Conservation (phyloP, 306 rosid species). For the Dalbergia cultrata region DNA sequence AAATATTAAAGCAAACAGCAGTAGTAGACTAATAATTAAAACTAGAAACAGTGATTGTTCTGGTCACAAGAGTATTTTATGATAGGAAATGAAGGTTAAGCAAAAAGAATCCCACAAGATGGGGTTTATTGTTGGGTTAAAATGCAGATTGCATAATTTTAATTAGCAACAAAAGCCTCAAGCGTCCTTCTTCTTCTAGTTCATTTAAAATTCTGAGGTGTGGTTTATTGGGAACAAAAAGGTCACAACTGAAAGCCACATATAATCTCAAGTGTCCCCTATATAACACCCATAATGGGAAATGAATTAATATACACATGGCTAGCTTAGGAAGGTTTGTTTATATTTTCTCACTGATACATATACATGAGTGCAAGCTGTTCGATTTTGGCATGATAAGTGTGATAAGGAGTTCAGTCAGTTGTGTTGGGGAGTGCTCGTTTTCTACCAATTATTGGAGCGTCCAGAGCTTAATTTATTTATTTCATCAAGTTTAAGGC, state of each 20-base stretch:
- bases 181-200: background rate
- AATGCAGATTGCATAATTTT: background rate
- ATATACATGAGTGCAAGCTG: conserved; percentile 38
- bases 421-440: conserved; percentile 35
- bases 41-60: conserved; percentile 5
- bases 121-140: background rate
- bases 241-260: background rate
- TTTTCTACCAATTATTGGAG: conserved; percentile 64
- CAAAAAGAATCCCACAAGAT: conserved; percentile 6
- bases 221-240: conserved; percentile 50
- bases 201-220: conserved; percentile 35
- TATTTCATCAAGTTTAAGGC: conserved; percentile 55
- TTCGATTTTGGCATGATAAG: conserved; percentile 44
- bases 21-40: conserved; percentile 34
- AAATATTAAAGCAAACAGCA: conserved; percentile 36
- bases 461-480: conserved; percentile 43
- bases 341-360: background rate
- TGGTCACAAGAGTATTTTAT: conserved; percentile 25
- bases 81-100: conserved; percentile 18
- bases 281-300: background rate
- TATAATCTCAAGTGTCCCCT: conserved; percentile 17
- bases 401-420: conserved; percentile 30
- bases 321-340: too few species aligned
- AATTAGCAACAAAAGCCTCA: background rate
- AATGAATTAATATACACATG: background rate